A percentile compares a stretch with the other conserved stretches of the same genome.
These are phyloP conservation scores for Parmelia sp. DNA, from an alignment of 495 filamentous ascomycete species.

Conservation along the genomic window DNA sequence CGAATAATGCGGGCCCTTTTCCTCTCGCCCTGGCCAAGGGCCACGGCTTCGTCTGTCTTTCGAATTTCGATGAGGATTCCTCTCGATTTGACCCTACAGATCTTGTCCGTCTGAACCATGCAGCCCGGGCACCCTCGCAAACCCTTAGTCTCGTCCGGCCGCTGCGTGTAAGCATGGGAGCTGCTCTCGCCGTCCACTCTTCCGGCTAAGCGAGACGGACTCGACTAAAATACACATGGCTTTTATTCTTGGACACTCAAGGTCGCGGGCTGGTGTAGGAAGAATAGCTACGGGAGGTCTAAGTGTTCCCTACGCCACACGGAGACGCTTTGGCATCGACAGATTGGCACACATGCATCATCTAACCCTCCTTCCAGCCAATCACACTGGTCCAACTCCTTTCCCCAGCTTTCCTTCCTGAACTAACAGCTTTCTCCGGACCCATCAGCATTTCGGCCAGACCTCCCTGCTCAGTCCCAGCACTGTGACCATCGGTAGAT, in stretches of 20 bases:
- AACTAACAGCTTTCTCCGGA: conserved; percentile 10
- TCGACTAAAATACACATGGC: neutral
- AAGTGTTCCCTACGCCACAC: conserved; percentile 4
- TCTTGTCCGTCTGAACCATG: neutral
- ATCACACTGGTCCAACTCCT: neutral
- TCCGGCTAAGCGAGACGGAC: no score
- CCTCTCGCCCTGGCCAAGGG: no score
- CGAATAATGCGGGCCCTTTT: neutral
- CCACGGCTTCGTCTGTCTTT: no score
- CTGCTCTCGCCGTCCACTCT: no score
- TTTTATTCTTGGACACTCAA: no score
- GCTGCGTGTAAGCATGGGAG: no score
- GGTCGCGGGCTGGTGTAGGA: no score
- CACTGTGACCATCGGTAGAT: neutral
- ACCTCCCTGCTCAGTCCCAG: neutral
- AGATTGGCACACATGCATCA: conserved; percentile 13
- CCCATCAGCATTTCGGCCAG: conserved; percentile 1
- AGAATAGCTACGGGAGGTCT: neutral
- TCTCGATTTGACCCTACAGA: neutral
- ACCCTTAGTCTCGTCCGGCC: neutral
- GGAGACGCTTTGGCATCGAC: conserved; percentile 1
- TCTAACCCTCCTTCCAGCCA: conserved; percentile 5
- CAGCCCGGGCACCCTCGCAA: no score
- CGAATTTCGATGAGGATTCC: no score
- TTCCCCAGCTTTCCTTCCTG: conserved; percentile 15